Percentiles rank a stretch among this genome's conserved stretches.
Evolutionary conservation across 768 basidiomycete genomes (phyloP).

Genomic region (Tylopilus balloui): DNA sequence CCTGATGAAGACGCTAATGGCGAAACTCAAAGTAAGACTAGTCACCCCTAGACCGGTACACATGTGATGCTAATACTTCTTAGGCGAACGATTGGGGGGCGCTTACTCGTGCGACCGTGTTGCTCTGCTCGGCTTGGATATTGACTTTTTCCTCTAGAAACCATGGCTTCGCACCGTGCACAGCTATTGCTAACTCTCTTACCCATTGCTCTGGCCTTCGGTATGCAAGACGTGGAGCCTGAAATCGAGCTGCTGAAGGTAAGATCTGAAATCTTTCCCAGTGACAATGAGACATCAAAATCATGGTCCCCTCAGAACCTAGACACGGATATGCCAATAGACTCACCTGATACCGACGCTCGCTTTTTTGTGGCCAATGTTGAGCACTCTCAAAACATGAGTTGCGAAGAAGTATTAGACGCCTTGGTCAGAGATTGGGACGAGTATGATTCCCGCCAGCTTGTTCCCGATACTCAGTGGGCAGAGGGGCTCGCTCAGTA

Average conservation of each 20-base stretch:
- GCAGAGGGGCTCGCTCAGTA: slow-evolving; percentile 34
- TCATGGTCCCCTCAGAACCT: slow-evolving; percentile 39
- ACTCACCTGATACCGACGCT: slow-evolving; percentile 32
- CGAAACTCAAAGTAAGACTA: slow-evolving; percentile 52
- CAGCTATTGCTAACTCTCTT: slow-evolving; percentile 40
- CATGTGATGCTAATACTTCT: not conserved
- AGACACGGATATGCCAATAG: slow-evolving; percentile 45
- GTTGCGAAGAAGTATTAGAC: slow-evolving; percentile 10
- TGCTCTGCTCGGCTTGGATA: not conserved
- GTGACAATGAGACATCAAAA: not conserved
- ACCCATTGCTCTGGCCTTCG: slow-evolving; percentile 44
- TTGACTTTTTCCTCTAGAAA: slow-evolving; percentile 32
- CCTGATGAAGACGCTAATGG: slow-evolving; percentile 59
- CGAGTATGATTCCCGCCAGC: slow-evolving; percentile 29
- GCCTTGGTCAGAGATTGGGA: slow-evolving; percentile 31
- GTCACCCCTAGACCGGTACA: not conserved
- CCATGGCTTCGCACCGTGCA: slow-evolving; percentile 43
- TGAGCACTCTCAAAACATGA: slow-evolving; percentile 12
- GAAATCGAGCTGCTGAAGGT: slow-evolving; percentile 50
- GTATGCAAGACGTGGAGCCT: slow-evolving; percentile 43
- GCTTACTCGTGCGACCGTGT: slow-evolving; percentile 43
- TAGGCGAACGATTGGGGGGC: slow-evolving; percentile 63
- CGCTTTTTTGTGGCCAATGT: slow-evolving; percentile 32
- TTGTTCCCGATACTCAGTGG: slow-evolving; percentile 41
- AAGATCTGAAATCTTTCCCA: not conserved